These are phyloP conservation scores for Cystobasidium pallidum DNA, from an alignment of 1,284 basidiomycete genomes.

Conservation along the genomic window DNA sequence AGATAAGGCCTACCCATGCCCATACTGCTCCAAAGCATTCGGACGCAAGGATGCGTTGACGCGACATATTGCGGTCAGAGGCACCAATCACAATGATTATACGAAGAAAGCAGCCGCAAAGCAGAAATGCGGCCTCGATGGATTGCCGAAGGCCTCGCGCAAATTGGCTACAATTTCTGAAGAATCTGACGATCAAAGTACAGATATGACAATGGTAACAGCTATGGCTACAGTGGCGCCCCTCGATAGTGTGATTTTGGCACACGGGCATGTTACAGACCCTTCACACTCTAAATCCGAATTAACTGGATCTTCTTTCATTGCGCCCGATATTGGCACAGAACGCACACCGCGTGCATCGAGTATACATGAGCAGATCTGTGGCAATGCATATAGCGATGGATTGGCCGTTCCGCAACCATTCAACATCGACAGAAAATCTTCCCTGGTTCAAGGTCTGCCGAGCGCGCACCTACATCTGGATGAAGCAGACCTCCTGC, in stretches of 20 bases:
- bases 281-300: not conserved
- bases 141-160: not conserved
- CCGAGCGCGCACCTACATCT: conserved; percentile 13
- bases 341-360: conserved; percentile 16
- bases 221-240: too few relatives aligned
- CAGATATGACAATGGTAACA: not conserved
- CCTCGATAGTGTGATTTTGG: too few relatives aligned
- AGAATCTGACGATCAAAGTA: not conserved
- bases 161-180: conserved; percentile 1
- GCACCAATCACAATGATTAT: conserved; percentile 32
- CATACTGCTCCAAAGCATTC: conserved; percentile 39
- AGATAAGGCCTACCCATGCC: conserved; percentile 38
- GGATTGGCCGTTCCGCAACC: not conserved
- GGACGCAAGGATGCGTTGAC: conserved; percentile 42
- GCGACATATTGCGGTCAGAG: conserved; percentile 34
- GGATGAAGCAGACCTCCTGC: not conserved
- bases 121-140: not conserved
- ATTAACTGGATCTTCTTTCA: not conserved
- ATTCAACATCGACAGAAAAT: conserved; percentile 14
- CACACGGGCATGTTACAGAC: too few relatives aligned
- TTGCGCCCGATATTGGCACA: not conserved
- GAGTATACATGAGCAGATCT: not conserved
- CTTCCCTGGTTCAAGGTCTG: conserved; percentile 11
- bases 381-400: not conserved
- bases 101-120: conserved; percentile 34